phyloP scores from a whole-genome alignment of 2,329 filamentous ascomycete species.

The Venturia effusa region DNA sequence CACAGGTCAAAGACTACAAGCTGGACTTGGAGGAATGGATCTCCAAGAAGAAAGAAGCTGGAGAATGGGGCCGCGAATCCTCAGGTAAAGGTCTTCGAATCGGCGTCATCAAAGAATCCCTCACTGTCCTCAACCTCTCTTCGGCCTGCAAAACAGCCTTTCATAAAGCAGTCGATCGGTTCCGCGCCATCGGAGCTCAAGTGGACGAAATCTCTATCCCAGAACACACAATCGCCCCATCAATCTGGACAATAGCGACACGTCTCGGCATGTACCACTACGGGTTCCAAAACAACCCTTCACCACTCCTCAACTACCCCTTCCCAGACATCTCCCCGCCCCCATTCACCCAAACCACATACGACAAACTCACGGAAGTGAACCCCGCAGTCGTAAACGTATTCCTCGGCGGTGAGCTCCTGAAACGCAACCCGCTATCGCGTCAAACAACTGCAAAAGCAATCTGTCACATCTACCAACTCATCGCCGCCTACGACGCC shows the following conservation, averaged over 20 bases:
- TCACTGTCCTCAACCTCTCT: conserved; percentile 29
- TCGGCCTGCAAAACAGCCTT: conserved; percentile 29
- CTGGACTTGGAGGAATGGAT: conserved; percentile 19
- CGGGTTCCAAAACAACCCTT: conserved; percentile 20
- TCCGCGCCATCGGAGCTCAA: conserved; percentile 31
- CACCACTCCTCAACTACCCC: conserved; percentile 20
- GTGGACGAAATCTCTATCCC: conserved; percentile 37
- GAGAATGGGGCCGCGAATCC: conserved; percentile 20
- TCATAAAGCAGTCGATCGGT: conserved; percentile 25
- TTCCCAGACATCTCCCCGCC: conserved; percentile 20
- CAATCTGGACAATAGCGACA: conserved; percentile 37
- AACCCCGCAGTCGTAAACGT: conserved; percentile 38
- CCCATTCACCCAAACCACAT: conserved; percentile 29
- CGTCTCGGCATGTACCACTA: conserved; percentile 20
- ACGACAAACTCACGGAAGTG: conserved; percentile 30
- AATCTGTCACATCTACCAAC: conserved; percentile 34
- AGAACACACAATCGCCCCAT: conserved; percentile 34
- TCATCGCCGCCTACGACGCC: conserved; percentile 38
- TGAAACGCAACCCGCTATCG: conserved; percentile 20
- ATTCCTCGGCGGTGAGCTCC: conserved; percentile 28
- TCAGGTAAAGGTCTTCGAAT: conserved; percentile 32
- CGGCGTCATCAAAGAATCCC: conserved; percentile 36
- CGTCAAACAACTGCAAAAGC: conserved; percentile 32
- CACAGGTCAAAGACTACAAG: conserved; percentile 27
- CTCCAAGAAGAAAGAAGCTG: conserved; percentile 16